Percentiles rank a stretch among this genome's conserved stretches.
These are phyloP conservation scores for Gracilariopsis chorda DNA, from an alignment of 23 red algal species.

Conservation along the genomic window DNA sequence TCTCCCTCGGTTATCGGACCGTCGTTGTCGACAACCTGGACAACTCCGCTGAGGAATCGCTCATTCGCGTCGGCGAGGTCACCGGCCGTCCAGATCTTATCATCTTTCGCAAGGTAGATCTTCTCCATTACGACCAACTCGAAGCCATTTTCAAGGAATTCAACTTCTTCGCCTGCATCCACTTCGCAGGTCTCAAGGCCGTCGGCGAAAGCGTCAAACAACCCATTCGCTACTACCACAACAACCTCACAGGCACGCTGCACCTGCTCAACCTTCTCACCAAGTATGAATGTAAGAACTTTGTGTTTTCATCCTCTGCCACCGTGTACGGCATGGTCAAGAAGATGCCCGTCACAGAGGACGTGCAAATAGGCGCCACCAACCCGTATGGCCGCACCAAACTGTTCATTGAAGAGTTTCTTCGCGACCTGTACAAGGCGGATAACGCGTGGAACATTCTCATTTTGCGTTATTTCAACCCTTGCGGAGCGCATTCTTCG, in stretches of 20 bases:
- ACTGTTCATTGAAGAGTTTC: constrained; percentile 99
- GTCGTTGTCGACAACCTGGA: constrained; percentile 97
- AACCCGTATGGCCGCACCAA: constrained; percentile 99
- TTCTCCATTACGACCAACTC: constrained; percentile 69
- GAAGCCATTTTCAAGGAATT: constrained; percentile 80
- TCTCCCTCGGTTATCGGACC: constrained; percentile 59
- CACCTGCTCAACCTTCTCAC: constrained; percentile 80
- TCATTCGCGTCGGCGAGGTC: constrained; percentile 84
- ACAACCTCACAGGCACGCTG: constrained; percentile 94
- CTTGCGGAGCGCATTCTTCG: constrained; percentile 89
- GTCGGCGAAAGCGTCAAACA: constrained; percentile 95
- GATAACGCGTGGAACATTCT: constrained; percentile 83
- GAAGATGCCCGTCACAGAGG: constrained; percentile 90
- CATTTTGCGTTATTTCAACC: constrained; percentile 99
- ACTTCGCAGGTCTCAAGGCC: constrained; percentile 99
- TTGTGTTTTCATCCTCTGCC: constrained; percentile 99
- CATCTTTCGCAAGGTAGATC: constrained; percentile 85
- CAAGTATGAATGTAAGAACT: constrained; percentile 86
- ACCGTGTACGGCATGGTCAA: constrained; percentile 96
- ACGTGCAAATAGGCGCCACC: constrained; percentile 81
- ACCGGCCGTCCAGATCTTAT: constrained; percentile 81
- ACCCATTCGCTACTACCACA: constrained; percentile 94
- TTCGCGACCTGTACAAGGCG: constrained; percentile 81
- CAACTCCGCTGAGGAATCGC: constrained; percentile 91
- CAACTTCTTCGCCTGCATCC: constrained; percentile 88